Evolutionary conservation across 805 yeast species (phyloP), one percentile per base, ranked within the genome.

Genomic region (Helenozyma baotianmanensis): DNA sequence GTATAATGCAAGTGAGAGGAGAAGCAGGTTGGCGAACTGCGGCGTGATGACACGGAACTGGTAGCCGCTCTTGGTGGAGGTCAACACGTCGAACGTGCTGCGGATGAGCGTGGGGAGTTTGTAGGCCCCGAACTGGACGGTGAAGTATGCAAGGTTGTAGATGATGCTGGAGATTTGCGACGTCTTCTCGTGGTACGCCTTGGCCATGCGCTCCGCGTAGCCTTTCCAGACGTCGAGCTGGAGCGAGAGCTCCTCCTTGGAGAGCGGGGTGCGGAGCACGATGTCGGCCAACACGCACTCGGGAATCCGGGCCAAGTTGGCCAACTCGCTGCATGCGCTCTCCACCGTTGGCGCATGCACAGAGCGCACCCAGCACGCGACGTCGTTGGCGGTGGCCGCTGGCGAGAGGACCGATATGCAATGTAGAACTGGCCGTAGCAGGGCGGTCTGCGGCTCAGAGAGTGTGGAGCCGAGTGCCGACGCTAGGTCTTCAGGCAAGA

Each of bases 281-380:
- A 70, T 45, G 37, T 71, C 74, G 1, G 56, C 49, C 1, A 56
- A 29, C 1, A 71, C 54, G 45, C 62, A 66, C 1, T 61, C 44
- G 0, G 77, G 76, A 11, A 68, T 52, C 2, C 48, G 40, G 1
- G 50, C 33, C 8, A 51, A 37, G 12, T 58, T 54, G 0, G 56
- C 30, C 8, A 71, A 43, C 2, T 58, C 38, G 2, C 38, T 23
- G 35, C 72, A 68, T 3, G 70, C 59, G 2, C 45, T 48, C 6
- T 51, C 40, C 9, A 70, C 51, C 24, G 42, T 47, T 1, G 56
- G 42, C 0, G 73, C 48, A 3, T 43, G 26, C 0, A 68, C 40
- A 4, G 69, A 60, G 6, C 37, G 40, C 2, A 64, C 50, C 70
- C 70, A 66, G 1, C 47, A 36, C 1, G 36, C 19, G 4, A 51